Percentiles rank a stretch among this genome's conserved stretches.
phyloP scores from a whole-genome alignment of 495 filamentous ascomycete species.

The Chlorociboria aeruginascens region DNA sequence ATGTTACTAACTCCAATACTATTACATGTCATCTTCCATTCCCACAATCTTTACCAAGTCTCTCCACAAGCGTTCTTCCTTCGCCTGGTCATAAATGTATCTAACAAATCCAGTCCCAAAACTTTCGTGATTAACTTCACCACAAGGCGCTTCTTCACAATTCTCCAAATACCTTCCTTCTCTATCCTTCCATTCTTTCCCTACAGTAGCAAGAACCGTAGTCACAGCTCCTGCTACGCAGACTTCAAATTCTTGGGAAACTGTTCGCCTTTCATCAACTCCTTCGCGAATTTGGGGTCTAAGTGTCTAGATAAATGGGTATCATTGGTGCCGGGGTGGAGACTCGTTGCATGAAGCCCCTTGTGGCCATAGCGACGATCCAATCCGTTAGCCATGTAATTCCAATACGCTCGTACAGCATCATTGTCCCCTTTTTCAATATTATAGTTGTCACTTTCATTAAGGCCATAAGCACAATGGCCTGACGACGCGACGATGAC shows the following conservation, averaged over 20 bases:
- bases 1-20: no score
- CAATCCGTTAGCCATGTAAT: slow-evolving; percentile 32
- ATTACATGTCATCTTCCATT: background rate
- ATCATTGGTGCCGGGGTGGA: slow-evolving; percentile 31
- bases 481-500: slow-evolving; percentile 28
- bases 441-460: slow-evolving; percentile 31
- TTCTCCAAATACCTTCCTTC: slow-evolving; percentile 34
- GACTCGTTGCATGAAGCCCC: slow-evolving; percentile 26
- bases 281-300: slow-evolving; percentile 15
- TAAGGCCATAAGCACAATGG: slow-evolving; percentile 26
- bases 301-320: slow-evolving; percentile 14
- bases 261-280: background rate
- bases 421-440: slow-evolving; percentile 26
- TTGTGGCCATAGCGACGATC: slow-evolving; percentile 26
- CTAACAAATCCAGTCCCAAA: background rate
- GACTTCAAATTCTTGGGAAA: slow-evolving; percentile 25
- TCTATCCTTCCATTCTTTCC: slow-evolving; percentile 21
- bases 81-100: background rate
- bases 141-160: background rate
- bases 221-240: slow-evolving; percentile 29
- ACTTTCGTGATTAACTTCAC: background rate
- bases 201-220: slow-evolving; percentile 31
- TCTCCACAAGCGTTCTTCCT: background rate
- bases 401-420: slow-evolving; percentile 30
- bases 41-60: background rate